phyloP scores from a whole-genome alignment of 345 rosid genomes.

The Boechera divaricarpa region DNA sequence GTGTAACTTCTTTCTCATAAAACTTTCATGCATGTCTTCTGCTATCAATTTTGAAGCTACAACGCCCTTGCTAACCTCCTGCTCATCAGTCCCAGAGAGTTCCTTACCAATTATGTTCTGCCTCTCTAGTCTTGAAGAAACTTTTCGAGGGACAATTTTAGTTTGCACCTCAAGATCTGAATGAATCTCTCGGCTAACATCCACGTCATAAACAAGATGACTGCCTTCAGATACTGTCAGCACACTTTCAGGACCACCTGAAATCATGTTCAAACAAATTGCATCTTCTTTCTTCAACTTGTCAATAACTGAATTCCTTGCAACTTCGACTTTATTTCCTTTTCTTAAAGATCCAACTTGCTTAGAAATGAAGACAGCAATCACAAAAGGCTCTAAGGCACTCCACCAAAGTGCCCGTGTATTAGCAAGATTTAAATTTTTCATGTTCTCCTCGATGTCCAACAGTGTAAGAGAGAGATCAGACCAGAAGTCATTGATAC shows the following conservation, averaged over 20 bases:
- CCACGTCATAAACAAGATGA: constrained; percentile 48
- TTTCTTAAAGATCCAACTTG: constrained; percentile 79
- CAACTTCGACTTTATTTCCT: constrained; percentile 70
- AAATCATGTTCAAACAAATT: constrained; percentile 27
- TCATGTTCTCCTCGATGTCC: constrained; percentile 62
- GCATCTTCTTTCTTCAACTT: constrained; percentile 46
- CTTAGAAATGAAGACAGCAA: constrained; percentile 70
- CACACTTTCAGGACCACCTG: constrained; percentile 51
- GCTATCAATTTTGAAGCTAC: constrained; percentile 47
- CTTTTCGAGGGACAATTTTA: constrained; percentile 35
- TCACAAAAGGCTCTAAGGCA: constrained; percentile 87
- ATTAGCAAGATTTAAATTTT: constrained; percentile 47
- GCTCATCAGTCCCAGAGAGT: constrained; percentile 45
- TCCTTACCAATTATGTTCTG: constrained; percentile 26
- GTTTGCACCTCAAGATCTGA: constrained; percentile 37
- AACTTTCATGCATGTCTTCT: constrained; percentile 47
- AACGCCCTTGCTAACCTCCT: constrained; percentile 47
- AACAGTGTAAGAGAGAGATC: constrained; percentile 61
- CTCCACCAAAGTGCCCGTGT: constrained; percentile 71
- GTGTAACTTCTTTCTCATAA: constrained; percentile 57
- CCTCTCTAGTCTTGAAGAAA: constrained; percentile 47
- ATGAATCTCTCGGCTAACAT: constrained; percentile 42
- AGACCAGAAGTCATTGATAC: constrained; percentile 67
- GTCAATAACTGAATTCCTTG: constrained; percentile 47
- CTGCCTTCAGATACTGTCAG: constrained; percentile 51